Base-by-base conservation (phyloP, 2,329 filamentous ascomycete genomes). In the Penicillium verrucosum region DNA sequence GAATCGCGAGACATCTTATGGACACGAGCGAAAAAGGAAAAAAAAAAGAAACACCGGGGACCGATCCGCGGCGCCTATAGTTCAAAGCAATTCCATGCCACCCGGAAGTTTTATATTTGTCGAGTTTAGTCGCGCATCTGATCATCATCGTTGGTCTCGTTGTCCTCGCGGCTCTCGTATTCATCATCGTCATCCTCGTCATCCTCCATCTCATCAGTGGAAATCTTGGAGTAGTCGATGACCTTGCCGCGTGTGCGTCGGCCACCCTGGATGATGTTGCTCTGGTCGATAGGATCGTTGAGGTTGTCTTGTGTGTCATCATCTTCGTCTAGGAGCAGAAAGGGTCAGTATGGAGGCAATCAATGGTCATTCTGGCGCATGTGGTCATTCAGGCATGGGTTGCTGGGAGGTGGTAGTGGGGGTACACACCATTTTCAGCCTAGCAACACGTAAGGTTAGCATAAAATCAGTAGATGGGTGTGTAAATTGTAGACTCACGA, bases 211-310 rank as follows among this genome's bases (percentile, higher is more conserved):
- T 84, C 85, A 43, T 92, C 90, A 30, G 89, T 84, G 27, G 90
- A 91, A 21, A 92, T 92, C 80, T 96, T 92, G 69, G 89, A 89
- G 78, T 90, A 97, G 82, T 97, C 90, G 73, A 97, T 97, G 70
- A 87, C 83, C 76, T 90, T 90, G 72, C 92, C 92, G 70, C 93
- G 93, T 62, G 93, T 97, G 76, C 94, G 93, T 68, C 87, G 85
- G 61, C 88, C 88, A 63, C 82, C 83, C 57, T 79, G 74, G 71
- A 97, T 86, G 74, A 97, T 96, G 83, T 97, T 97, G 74, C 85
- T 84, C 56, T 85, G 80, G 73, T 96, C 90, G 74, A 99, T 97
- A 78, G 93, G 92, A 73, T 95, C 90, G 82, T 42, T 49, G 23
- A 96, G 85, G 75, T 89, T 89, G 70, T 90, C 83, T 18, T 70